Evolutionary conservation across 192 early-diverging fungal genomes (phyloP).

Genomic region (Coemansia guatemalensis): DNA sequence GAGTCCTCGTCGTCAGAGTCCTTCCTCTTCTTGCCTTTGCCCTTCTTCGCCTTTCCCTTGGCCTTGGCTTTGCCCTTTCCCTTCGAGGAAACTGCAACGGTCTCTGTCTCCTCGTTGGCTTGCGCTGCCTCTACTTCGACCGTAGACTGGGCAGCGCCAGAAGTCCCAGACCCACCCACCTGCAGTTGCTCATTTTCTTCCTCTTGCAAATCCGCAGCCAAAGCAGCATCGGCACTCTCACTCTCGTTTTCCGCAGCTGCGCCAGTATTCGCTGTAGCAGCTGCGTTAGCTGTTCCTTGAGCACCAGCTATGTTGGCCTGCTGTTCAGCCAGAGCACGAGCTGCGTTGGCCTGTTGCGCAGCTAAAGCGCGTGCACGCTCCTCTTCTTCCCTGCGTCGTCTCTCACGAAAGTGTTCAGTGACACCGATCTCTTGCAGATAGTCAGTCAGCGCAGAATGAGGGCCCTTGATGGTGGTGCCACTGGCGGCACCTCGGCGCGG

Average conservation of each 20-base stretch:
- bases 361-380: slow-evolving; percentile 10
- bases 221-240: slow-evolving; percentile 31
- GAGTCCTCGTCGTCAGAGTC: no score
- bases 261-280: background rate
- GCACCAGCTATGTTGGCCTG: background rate
- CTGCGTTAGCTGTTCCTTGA: background rate
- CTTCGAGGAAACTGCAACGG: background rate
- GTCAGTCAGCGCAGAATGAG: slow-evolving; percentile 51
- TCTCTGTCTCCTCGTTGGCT: background rate
- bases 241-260: background rate
- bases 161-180: slow-evolving; percentile 13
- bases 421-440: slow-evolving; percentile 52
- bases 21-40: slow-evolving; percentile 22
- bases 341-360: slow-evolving; percentile 5
- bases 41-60: slow-evolving; percentile 8
- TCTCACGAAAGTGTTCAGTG: slow-evolving; percentile 46
- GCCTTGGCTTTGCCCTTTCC: slow-evolving; percentile 10
- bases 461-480: slow-evolving; percentile 38
- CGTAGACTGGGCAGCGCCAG: slow-evolving; percentile 3
- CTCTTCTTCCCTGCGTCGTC: slow-evolving; percentile 33
- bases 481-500: background rate
- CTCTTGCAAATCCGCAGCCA: slow-evolving; percentile 39
- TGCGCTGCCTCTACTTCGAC: slow-evolving; percentile 3
- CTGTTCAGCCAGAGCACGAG: slow-evolving; percentile 9
- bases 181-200: slow-evolving; percentile 14